phyloP scores from a whole-genome alignment of 176 grass and related monocot genomes.

The Carex parvula region DNA sequence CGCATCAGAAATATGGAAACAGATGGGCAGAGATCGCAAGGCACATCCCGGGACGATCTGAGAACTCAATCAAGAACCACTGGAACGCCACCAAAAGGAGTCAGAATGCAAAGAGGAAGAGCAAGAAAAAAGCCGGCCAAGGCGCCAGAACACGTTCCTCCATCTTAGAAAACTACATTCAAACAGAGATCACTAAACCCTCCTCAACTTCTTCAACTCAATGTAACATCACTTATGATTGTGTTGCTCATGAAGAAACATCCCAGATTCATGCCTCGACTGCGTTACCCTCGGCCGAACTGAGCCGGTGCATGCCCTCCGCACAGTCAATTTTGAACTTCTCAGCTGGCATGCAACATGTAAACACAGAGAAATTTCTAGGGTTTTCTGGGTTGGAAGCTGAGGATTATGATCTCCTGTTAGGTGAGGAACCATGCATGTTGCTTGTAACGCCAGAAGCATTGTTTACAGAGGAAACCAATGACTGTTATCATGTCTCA shows the following conservation, averaged over 20 bases:
- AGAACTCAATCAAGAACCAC: slow-evolving; percentile 86
- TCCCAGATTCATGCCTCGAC: background rate
- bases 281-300: background rate
- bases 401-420: slow-evolving; percentile 9
- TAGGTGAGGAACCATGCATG: slow-evolving; percentile 2
- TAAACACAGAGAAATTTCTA: background rate
- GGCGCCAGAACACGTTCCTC: slow-evolving; percentile 20
- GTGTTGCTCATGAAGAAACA: background rate
- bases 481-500: background rate
- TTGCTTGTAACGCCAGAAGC: slow-evolving; percentile 1
- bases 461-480: background rate
- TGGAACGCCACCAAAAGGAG: slow-evolving; percentile 75
- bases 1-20: slow-evolving; percentile 51
- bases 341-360: background rate
- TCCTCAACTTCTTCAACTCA: background rate
- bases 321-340: slow-evolving; percentile 11
- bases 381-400: slow-evolving; percentile 12
- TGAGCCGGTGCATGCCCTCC: background rate
- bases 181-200: background rate
- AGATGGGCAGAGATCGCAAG: slow-evolving; percentile 54
- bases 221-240: background rate
- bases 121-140: slow-evolving; percentile 45
- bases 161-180: slow-evolving; percentile 61
- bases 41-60: slow-evolving; percentile 47
- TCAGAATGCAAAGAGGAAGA: slow-evolving; percentile 43